These are phyloP conservation scores for Irpex lacteus DNA, from an alignment of 1,284 basidiomycete genomes.

Conservation along the genomic window DNA sequence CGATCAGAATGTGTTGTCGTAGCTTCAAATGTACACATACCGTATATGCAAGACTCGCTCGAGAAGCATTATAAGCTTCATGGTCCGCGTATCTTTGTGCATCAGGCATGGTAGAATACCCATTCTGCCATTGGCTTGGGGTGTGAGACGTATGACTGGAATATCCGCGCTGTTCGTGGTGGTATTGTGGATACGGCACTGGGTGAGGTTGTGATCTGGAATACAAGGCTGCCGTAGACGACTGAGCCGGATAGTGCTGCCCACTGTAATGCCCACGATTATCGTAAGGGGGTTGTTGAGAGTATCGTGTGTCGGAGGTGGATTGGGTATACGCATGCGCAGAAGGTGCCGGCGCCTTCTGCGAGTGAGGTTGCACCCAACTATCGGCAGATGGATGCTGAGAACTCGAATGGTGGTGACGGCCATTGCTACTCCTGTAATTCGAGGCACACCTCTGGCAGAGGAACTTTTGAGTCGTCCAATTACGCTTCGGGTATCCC, in stretches of 20 bases:
- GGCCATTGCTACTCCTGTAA: slow-evolving; percentile 4
- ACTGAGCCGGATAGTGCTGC: slow-evolving; percentile 2
- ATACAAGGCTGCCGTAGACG: background rate
- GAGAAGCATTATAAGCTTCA: background rate
- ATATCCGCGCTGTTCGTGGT: slow-evolving; percentile 45
- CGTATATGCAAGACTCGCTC: background rate
- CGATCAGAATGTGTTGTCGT: background rate
- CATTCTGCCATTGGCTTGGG: background rate
- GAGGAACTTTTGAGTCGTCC: slow-evolving; percentile 64
- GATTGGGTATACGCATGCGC: slow-evolving; percentile 6
- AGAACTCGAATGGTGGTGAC: background rate
- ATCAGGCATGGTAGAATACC: background rate
- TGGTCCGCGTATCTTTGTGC: background rate
- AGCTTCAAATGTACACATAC: background rate
- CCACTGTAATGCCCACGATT: slow-evolving; percentile 3
- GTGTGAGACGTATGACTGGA: slow-evolving; percentile 18
- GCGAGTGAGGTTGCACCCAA: slow-evolving; percentile 3
- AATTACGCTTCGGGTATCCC: slow-evolving; percentile 63
- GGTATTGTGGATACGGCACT: slow-evolving; percentile 48
- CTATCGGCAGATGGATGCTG: background rate
- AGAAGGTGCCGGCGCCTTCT: slow-evolving; percentile 4
- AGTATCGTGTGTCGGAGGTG: slow-evolving; percentile 6
- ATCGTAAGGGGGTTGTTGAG: slow-evolving; percentile 5
- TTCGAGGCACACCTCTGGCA: slow-evolving; percentile 47
- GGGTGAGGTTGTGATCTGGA: slow-evolving; percentile 13